A percentile compares a stretch with the other conserved stretches of the same genome.
Conservation (phyloP, 2,329 filamentous ascomycete genomes). For the Ophiocordyceps unilateralis region DNA sequence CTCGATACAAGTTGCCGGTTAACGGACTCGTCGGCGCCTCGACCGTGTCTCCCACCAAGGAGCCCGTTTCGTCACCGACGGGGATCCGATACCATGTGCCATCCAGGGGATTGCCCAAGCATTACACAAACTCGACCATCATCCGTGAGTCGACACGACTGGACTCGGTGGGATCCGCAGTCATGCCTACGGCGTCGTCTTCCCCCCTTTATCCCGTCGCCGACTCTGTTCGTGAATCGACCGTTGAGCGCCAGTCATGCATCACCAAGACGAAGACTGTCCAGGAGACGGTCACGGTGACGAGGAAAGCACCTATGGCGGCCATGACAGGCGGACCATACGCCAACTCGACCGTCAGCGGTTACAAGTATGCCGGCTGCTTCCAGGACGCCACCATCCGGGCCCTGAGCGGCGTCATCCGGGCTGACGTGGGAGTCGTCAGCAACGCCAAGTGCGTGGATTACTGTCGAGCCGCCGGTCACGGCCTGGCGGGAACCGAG, state of each 20-base stretch:
- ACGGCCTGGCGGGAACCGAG: conserved; percentile 30
- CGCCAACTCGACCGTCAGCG: conserved; percentile 6
- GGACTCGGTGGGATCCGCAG: neutral
- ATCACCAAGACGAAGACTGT: conserved; percentile 18
- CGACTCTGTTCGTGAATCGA: conserved; percentile 3
- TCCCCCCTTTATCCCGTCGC: neutral
- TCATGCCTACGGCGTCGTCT: neutral
- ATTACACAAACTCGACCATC: neutral
- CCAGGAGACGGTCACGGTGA: conserved; percentile 27
- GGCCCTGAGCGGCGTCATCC: conserved; percentile 20
- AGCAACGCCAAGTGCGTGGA: conserved; percentile 28
- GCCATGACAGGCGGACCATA: conserved; percentile 3
- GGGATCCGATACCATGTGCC: neutral
- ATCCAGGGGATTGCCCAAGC: neutral
- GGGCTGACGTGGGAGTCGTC: conserved; percentile 23
- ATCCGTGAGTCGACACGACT: neutral
- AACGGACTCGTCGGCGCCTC: neutral
- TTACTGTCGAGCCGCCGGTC: conserved; percentile 26
- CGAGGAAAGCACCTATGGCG: neutral
- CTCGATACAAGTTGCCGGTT: neutral
- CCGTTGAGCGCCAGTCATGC: conserved; percentile 5
- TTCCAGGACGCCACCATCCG: conserved; percentile 21
- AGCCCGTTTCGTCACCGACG: too few species aligned
- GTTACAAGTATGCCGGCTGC: conserved; percentile 25
- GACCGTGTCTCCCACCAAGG: neutral